Evolutionary conservation across 202 grass and related monocot species (phyloP).

Genomic region (Eragrostis tef): DNA sequence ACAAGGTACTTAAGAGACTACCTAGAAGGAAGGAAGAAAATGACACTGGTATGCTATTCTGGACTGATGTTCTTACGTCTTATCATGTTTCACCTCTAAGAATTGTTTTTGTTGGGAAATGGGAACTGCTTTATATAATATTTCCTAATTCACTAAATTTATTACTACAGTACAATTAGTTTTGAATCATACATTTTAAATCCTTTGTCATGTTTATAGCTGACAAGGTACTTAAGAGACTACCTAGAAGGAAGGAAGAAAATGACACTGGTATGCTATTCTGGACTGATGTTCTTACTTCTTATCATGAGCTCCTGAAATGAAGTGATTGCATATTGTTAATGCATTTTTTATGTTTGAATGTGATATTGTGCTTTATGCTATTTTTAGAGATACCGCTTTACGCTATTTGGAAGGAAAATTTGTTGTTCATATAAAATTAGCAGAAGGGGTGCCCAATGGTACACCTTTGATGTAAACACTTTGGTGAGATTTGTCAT

Average conservation of each 20-base stretch:
- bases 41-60: conserved; percentile 76
- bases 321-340: background rate
- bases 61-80: conserved; percentile 24
- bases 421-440: background rate
- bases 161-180: background rate
- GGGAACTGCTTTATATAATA: background rate
- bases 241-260: conserved; percentile 87
- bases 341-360: conserved; percentile 2
- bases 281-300: conserved; percentile 14
- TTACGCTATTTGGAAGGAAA: background rate
- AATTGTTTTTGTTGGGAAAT: too few relatives aligned
- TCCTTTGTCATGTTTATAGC: conserved; percentile 54
- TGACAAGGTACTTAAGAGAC: conserved; percentile 92
- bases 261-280: conserved; percentile 82
- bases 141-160: conserved; percentile 2
- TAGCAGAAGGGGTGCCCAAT: background rate
- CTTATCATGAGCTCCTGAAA: conserved; percentile 25
- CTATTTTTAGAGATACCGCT: background rate
- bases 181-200: conserved; percentile 42
- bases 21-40: conserved; percentile 86
- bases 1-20: conserved; percentile 91
- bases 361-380: conserved; percentile 2
- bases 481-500: background rate
- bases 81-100: background rate
- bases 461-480: background rate